Base-by-base conservation (phyloP, 805 yeast species). In the Hanseniaspora singularis region DNA sequence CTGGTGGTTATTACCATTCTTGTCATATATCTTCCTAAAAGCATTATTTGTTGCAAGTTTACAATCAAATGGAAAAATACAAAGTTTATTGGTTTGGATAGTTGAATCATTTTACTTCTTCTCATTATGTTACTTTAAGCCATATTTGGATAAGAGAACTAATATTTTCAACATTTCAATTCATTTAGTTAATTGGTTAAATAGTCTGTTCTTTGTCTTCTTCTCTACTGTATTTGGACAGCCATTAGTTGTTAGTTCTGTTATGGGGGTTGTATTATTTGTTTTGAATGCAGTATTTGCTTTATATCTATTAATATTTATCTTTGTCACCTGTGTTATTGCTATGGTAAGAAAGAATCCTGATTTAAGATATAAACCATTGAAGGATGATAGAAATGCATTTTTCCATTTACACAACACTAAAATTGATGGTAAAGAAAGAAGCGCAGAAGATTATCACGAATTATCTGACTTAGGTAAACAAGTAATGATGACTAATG, bases 321-420 rank as follows among this genome's bases (percentile, higher is more conserved):
- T 95, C 38, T 78, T 92, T 55, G 76, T 87, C 32, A 83, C 95
- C 1, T 88, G 97, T 67, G 68, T 79, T 5, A 68, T 86, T 64
- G 95, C 96, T 0, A 64, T 92, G 56, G 54, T 88, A 27, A 80
- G 82, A 62, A 86, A 82, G 70, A 87, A 92, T 62, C 97, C 98
- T 45, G 98, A 92, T 64, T 77, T 89, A 9, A 75, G 95, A 55
- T 92, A 92, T 67, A 89, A 86, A 66, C 97, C 96, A 51, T 82
- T 89, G 81, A 82, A 81, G 56, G 98, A 92, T 63, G 98, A 92
- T 60, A 77, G 98, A 61, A 92, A 83, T 43, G 83, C 96, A n/a
- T 92, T 92, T 62, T 83, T 92, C 59, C 88, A 88, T 52, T 72
- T 79, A 56, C 69, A 70, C 48, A 77, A 68, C 48, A 63, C 63